A percentile compares a stretch with the other conserved stretches of the same genome.
phyloP scores from a whole-genome alignment of 805 yeast genomes.

The Schwanniomyces polymorphus region DNA sequence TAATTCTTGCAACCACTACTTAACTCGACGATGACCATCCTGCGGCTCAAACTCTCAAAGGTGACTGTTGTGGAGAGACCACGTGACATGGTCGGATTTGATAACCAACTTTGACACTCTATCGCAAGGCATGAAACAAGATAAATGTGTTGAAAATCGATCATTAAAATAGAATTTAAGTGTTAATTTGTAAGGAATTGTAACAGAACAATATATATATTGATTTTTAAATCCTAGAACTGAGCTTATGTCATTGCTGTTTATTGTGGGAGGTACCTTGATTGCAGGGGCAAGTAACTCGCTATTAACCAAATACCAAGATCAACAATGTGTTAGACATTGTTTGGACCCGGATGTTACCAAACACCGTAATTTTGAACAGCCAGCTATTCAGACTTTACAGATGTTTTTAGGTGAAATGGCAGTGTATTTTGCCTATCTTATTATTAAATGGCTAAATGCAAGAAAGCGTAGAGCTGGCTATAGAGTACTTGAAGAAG shows the following conservation, averaged over 20 bases:
- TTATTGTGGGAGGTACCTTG: slow-evolving; percentile 50
- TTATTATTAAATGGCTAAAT: slow-evolving; percentile 20
- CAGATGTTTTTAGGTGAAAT: slow-evolving; percentile 83
- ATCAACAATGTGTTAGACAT: slow-evolving; percentile 64
- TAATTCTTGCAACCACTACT: neutral
- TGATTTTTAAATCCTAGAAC: neutral
- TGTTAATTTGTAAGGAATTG: neutral
- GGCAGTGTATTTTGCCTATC: slow-evolving; percentile 45
- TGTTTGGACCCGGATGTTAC: slow-evolving; percentile 47
- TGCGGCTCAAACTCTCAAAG: slow-evolving; percentile 20
- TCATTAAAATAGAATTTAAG: neutral
- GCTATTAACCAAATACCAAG: slow-evolving; percentile 72
- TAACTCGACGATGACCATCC: slow-evolving; percentile 20
- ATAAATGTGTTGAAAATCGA: neutral
- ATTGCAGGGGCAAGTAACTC: slow-evolving; percentile 74
- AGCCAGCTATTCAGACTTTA: slow-evolving; percentile 75
- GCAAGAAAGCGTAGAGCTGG: slow-evolving; percentile 7
- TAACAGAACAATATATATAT: neutral
- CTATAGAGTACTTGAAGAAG: slow-evolving; percentile 3
- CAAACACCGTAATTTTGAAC: slow-evolving; percentile 57
- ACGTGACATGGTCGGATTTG: neutral
- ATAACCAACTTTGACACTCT: slow-evolving; percentile 6
- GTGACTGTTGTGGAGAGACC: neutral
- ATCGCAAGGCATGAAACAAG: slow-evolving; percentile 5
- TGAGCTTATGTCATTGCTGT: neutral